A percentile compares a stretch with the other conserved stretches of the same genome.
Conservation (phyloP, 2,329 filamentous ascomycete species). For the Pseudogymnoascus sp. region DNA sequence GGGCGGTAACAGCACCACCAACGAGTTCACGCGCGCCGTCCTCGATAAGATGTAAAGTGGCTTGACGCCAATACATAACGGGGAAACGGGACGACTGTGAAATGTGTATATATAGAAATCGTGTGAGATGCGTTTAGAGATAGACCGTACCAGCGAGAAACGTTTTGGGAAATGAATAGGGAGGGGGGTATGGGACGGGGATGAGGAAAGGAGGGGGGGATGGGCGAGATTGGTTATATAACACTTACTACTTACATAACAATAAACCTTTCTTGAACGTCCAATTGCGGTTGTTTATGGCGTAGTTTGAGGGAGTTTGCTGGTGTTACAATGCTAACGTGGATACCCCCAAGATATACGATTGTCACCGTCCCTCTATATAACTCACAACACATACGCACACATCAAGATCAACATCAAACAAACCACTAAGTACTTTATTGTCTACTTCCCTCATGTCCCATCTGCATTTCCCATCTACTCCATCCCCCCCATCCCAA, state of each 20-base stretch:
- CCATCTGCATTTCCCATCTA: conserved; percentile 1
- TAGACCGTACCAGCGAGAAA: not conserved
- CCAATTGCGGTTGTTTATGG: not conserved
- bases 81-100: not conserved
- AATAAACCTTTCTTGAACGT: conserved; percentile 1
- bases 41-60: conserved; percentile 83
- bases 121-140: not conserved
- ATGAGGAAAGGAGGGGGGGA: not conserved
- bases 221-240: not conserved
- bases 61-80: not conserved
- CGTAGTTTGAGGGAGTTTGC: not conserved
- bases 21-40: conserved; percentile 92
- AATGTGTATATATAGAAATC: conserved; percentile 2
- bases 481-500: not conserved
- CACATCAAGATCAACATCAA: not conserved
- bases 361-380: not conserved
- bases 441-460: not conserved
- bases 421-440: not conserved
- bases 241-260: not conserved
- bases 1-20: conserved; percentile 81
- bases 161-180: not conserved
- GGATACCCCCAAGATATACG: not conserved
- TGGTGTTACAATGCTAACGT: not conserved
- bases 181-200: not conserved
- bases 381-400: not conserved